Base-by-base conservation (phyloP, 345 rosid species). In the Acer yangbiense region DNA sequence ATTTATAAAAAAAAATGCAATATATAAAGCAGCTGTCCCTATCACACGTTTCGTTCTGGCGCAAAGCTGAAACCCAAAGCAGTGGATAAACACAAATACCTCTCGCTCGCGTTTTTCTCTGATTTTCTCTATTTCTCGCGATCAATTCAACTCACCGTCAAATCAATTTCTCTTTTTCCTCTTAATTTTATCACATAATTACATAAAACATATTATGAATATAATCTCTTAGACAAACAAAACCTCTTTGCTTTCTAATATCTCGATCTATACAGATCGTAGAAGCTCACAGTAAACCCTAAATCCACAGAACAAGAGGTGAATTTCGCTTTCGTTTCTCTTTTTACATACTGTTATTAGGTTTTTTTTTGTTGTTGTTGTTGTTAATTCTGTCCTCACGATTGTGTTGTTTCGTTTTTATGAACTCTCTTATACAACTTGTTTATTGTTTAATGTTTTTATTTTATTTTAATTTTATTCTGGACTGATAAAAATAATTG, bases 241-340 rank as follows among this genome's bases (percentile, higher is more conserved):
- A 69, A 41, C 71, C 52, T 35, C 10, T 48, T 43, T 27, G 3
- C 73, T 76, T 69, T 41, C 75, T 23, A 41, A 63, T 60, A 39
- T 72, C 75, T 68, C 52, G 66, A 71, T 78, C 50, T 11, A n/a
- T 72, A 60, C 74, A 65, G 82, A 78, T 82, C 84, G 77, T 65
- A 67, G 50, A 43, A 69, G 68, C 72, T 29, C 46, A 20, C 68
- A 16, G 2, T 60, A 23, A 78, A 71, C 71, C 68, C 77, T 75
- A 72, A 64, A 4, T 35, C 50, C 50, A 2, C 14, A 46, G 2
- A 46, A 10, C 9, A 25, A 57, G 68, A 66, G 85, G 82, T 78
- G 25, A 72, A 57, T 25, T 27, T 54, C 21, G 1, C 50, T 43
- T 71, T 73, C 16, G 9, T 8, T 14, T 58, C 7, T 3, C 29